Percentiles rank a stretch among this genome's conserved stretches.
Evolutionary conservation across 1,284 basidiomycete genomes (phyloP).

Genomic region (Clitocybe nebularis): DNA sequence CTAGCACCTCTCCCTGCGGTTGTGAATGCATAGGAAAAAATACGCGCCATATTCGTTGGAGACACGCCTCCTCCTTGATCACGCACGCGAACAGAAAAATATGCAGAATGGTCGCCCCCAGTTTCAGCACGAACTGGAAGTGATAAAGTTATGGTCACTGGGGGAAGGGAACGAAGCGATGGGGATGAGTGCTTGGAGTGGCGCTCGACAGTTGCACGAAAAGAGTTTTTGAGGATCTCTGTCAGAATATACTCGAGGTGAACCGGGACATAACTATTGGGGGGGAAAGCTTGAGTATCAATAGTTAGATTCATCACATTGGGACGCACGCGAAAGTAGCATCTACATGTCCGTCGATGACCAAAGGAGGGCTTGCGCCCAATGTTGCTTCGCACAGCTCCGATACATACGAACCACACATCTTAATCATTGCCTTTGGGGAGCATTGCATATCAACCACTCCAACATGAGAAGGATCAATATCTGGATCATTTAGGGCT

Average conservation of each 20-base stretch:
- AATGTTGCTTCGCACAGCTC: constrained; percentile 87
- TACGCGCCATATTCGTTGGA: constrained; percentile 67
- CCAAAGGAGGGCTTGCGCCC: constrained; percentile 63
- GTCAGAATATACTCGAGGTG: constrained; percentile 89
- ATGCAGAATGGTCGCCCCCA: constrained; percentile 33
- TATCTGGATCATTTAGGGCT: constrained; percentile 43
- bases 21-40: constrained; percentile 91
- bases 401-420: constrained; percentile 78
- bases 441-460: constrained; percentile 70
- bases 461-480: constrained; percentile 43
- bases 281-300: constrained; percentile 16
- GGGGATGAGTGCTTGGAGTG: constrained; percentile 42
- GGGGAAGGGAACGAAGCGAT: constrained; percentile 43
- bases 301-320: constrained; percentile 5
- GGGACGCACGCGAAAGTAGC: constrained; percentile 75
- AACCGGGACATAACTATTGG: constrained; percentile 74
- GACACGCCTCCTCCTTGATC: constrained; percentile 86
- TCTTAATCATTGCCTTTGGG: constrained; percentile 65
- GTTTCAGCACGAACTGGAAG: constrained; percentile 40
- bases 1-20: constrained; percentile 59
- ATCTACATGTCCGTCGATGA: constrained; percentile 66
- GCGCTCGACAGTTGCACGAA: constrained; percentile 84
- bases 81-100: constrained; percentile 75
- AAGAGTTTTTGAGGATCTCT: constrained; percentile 86
- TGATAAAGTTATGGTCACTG: constrained; percentile 72